These are phyloP conservation scores for Cryptococcus sp. DNA, from an alignment of 1,284 basidiomycete species.

Conservation along the genomic window DNA sequence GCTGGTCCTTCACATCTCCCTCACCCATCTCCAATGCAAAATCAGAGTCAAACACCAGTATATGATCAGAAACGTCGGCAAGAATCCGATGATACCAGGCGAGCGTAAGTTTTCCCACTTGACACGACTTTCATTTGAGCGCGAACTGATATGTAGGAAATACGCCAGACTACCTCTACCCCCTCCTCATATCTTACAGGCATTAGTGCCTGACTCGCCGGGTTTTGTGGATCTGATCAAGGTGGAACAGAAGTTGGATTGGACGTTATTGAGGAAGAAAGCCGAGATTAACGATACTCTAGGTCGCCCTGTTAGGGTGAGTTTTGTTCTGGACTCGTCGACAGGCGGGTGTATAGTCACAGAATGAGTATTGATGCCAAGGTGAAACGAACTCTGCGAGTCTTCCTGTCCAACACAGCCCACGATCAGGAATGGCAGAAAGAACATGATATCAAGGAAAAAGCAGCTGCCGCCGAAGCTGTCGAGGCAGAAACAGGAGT, in stretches of 20 bases:
- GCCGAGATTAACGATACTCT: constrained; percentile 84
- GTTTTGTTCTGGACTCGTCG: constrained; percentile 5
- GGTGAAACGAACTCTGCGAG: constrained; percentile 77
- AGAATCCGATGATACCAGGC: not conserved
- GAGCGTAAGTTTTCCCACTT: not conserved
- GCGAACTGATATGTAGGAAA: constrained; percentile 19
- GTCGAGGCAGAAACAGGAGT: constrained; percentile 3
- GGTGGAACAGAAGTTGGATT: constrained; percentile 88
- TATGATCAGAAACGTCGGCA: not conserved
- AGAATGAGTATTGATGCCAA: constrained; percentile 42
- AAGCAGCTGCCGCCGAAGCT: not conserved
- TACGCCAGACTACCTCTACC: constrained; percentile 41
- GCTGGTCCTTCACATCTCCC: constrained; percentile 17
- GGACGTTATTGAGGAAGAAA: constrained; percentile 87
- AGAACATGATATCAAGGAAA: constrained; percentile 22
- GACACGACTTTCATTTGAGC: not conserved
- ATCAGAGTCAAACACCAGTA: not conserved
- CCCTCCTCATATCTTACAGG: constrained; percentile 43
- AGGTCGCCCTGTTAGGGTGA: constrained; percentile 48
- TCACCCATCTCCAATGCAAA: constrained; percentile 1
- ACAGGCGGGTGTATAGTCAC: no score
- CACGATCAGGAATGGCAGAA: constrained; percentile 80
- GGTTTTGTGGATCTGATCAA: constrained; percentile 83
- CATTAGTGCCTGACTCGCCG: constrained; percentile 64
- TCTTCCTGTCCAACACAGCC: constrained; percentile 85